phyloP scores from a whole-genome alignment of 768 basidiomycete genomes.

The Agaricus bisporus region DNA sequence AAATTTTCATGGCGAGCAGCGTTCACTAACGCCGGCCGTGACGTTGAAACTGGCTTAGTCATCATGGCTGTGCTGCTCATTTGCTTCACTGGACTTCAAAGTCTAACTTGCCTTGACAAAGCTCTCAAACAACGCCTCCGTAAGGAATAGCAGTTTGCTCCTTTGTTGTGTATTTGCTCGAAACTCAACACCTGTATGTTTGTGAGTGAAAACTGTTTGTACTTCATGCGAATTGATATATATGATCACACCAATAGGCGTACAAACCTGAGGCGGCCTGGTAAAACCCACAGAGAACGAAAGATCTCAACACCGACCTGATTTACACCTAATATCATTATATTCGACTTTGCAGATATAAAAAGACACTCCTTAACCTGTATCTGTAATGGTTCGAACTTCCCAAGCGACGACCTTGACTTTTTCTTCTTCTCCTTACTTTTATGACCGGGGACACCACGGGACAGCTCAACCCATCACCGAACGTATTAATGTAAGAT shows the following conservation, averaged over 20 bases:
- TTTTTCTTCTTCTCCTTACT: slow-evolving; percentile 71
- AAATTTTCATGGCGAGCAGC: not conserved
- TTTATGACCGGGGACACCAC: slow-evolving; percentile 65
- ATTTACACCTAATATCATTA: too few species aligned
- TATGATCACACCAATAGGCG: not conserved
- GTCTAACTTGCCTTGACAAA: not conserved
- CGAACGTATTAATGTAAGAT: slow-evolving; percentile 68
- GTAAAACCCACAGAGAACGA: too few species aligned
- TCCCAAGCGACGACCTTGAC: slow-evolving; percentile 42
- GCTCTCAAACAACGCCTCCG: not conserved
- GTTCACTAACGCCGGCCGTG: not conserved
- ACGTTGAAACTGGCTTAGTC: slow-evolving; percentile 1
- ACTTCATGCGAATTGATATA: not conserved
- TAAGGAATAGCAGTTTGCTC: not conserved
- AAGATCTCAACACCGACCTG: too few species aligned
- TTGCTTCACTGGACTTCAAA: not conserved
- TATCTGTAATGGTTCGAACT: slow-evolving; percentile 33
- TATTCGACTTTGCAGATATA: not conserved
- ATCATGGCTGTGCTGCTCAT: not conserved
- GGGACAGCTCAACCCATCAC: slow-evolving; percentile 75
- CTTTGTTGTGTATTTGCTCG: not conserved
- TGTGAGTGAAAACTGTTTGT: not conserved
- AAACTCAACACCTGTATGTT: not conserved
- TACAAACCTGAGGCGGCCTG: too few species aligned
- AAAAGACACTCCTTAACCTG: not conserved